Conservation (phyloP, 1,284 basidiomycete genomes). For the Cryptococcus sp. region DNA sequence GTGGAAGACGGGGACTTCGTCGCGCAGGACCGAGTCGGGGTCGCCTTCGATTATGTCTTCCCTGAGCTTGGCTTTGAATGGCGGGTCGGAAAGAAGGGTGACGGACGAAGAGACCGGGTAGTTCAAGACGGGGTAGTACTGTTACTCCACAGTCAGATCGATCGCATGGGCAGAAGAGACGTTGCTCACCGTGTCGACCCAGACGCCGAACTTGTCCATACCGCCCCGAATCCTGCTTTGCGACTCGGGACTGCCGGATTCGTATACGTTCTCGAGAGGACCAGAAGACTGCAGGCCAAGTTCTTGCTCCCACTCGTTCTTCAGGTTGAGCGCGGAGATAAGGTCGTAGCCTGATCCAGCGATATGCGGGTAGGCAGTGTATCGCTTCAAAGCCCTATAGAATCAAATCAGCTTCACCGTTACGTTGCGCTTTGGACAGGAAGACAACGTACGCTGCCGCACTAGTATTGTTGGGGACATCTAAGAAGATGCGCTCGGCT, state of each 20-base stretch:
- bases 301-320: slow-evolving; percentile 51
- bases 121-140: slow-evolving; percentile 81
- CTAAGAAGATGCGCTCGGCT: slow-evolving; percentile 50
- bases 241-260: slow-evolving; percentile 45
- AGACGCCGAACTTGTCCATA: slow-evolving; percentile 43
- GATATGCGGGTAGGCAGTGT: slow-evolving; percentile 47
- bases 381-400: slow-evolving; percentile 38
- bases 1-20: slow-evolving; percentile 55
- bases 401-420: slow-evolving; percentile 5
- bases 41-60: slow-evolving; percentile 56
- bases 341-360: slow-evolving; percentile 52
- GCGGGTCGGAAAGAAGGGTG: slow-evolving; percentile 43
- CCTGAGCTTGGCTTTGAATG: slow-evolving; percentile 55
- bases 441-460: slow-evolving; percentile 38
- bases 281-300: slow-evolving; percentile 48
- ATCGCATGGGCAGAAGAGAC: neutral
- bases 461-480: slow-evolving; percentile 46
- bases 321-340: slow-evolving; percentile 49
- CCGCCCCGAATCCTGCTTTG: slow-evolving; percentile 40
- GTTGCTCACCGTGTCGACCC: slow-evolving; percentile 50
- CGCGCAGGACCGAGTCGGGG: slow-evolving; percentile 51
- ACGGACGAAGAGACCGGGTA: slow-evolving; percentile 62
- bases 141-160: neutral
- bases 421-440: neutral
- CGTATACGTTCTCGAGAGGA: slow-evolving; percentile 47